These are phyloP conservation scores for Rhizopus arrhizus DNA, from an alignment of 371 early-diverging fungal species.

Conservation along the genomic window DNA sequence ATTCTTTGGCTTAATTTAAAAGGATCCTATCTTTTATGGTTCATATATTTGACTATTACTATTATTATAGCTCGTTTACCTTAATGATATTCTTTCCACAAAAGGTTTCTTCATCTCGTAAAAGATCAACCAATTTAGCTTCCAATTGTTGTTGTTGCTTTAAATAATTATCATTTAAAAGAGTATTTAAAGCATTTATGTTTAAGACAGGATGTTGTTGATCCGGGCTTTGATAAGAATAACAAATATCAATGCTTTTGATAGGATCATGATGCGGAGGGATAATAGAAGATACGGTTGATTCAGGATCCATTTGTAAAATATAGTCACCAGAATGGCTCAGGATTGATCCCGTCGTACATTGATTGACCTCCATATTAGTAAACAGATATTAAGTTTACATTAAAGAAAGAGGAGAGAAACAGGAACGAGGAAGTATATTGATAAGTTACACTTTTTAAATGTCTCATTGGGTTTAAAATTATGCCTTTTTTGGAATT, in stretches of 20 bases:
- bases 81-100: constrained; percentile 25
- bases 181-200: constrained; percentile 11
- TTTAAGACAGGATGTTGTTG: constrained; percentile 23
- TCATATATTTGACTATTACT: background rate
- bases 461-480: too few relatives aligned
- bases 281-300: constrained; percentile 1
- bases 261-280: constrained; percentile 3
- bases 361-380: constrained; percentile 28
- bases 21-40: constrained; percentile 32
- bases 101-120: constrained; percentile 33
- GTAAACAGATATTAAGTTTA: background rate
- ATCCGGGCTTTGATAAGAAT: constrained; percentile 16
- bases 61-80: constrained; percentile 12
- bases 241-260: constrained; percentile 20
- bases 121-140: constrained; percentile 26
- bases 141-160: constrained; percentile 16
- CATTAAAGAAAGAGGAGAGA: background rate
- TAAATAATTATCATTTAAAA: constrained; percentile 8
- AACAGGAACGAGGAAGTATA: background rate
- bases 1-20: constrained; percentile 25
- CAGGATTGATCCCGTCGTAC: constrained; percentile 13
- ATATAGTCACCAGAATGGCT: constrained; percentile 13
- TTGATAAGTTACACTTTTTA: background rate
- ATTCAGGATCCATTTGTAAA: constrained; percentile 23
- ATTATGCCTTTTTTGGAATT: too few relatives aligned